Percentiles rank a stretch among this genome's conserved stretches.
phyloP scores from a whole-genome alignment of 768 basidiomycete species.

The Tephrocybe sp. region DNA sequence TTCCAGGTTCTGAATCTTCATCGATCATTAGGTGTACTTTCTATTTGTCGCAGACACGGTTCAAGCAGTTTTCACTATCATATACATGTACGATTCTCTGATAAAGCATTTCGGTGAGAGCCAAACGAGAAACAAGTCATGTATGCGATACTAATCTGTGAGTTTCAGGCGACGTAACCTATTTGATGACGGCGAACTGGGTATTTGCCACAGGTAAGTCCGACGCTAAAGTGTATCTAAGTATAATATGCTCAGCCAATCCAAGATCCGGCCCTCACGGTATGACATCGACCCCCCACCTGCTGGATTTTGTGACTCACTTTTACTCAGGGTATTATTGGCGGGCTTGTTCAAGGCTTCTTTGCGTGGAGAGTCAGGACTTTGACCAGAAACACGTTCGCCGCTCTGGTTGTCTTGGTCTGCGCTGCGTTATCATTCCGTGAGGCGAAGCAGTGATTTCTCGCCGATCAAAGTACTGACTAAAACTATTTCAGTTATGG shows the following conservation, averaged over 20 bases:
- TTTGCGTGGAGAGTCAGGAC: slow-evolving; percentile 23
- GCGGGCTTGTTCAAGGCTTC: slow-evolving; percentile 15
- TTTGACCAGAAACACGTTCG: slow-evolving; percentile 15
- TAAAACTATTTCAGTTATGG: slow-evolving; percentile 15
- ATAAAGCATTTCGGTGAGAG: slow-evolving; percentile 42
- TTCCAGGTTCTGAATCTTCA: neutral
- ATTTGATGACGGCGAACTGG: slow-evolving; percentile 10
- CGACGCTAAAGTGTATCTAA: neutral
- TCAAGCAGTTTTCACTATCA: slow-evolving; percentile 41
- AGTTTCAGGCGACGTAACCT: neutral
- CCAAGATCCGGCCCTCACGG: slow-evolving; percentile 15
- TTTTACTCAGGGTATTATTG: slow-evolving; percentile 9
- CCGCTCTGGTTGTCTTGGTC: slow-evolving; percentile 13
- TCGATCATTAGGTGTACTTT: slow-evolving; percentile 30
- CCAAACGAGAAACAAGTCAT: neutral
- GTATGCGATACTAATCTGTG: neutral
- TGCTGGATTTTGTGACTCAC: no score
- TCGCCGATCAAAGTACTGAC: no score
- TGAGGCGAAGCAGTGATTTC: slow-evolving; percentile 8
- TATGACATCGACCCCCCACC: neutral
- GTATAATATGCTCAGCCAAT: no score
- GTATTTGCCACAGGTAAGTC: slow-evolving; percentile 11
- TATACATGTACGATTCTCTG: slow-evolving; percentile 47
- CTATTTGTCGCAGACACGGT: slow-evolving; percentile 48
- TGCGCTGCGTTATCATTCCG: slow-evolving; percentile 12